These are phyloP conservation scores for Acanthamoeba castellanii DNA, from an alignment of 208 protist genomes.

Conservation along the genomic window DNA sequence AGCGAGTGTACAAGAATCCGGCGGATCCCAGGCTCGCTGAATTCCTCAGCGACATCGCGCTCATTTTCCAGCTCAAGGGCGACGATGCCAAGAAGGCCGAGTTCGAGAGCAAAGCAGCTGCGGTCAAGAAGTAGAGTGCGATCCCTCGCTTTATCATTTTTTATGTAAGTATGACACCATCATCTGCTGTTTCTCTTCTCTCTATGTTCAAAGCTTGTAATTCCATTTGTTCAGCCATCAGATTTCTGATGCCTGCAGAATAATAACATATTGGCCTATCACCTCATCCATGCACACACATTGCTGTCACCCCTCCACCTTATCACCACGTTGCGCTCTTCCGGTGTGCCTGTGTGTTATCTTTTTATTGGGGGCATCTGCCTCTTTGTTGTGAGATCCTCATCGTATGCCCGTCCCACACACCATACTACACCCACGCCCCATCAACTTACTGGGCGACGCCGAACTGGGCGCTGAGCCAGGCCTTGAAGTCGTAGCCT, in stretches of 20 bases:
- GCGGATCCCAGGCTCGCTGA: not conserved
- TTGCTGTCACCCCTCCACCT: too few relatives aligned
- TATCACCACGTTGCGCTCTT: too few relatives aligned
- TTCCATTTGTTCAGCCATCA: not conserved
- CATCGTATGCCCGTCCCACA: not conserved
- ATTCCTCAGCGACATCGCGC: conserved; percentile 1
- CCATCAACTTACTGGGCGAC: not conserved
- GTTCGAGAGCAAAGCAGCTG: not conserved
- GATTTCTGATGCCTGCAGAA: not conserved
- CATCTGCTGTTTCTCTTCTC: not conserved
- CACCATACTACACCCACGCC: not conserved
- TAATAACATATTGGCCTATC: too few relatives aligned
- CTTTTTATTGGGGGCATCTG: too few relatives aligned
- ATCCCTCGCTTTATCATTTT: not conserved
- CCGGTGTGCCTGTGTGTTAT: too few relatives aligned
- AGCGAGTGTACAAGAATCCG: not conserved
- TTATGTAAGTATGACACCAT: not conserved
- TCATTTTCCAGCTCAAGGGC: conserved; percentile 7
- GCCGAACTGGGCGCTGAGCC: conserved; percentile 55
- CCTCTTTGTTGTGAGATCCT: not conserved
- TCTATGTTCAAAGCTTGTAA: not conserved
- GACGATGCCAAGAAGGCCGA: conserved; percentile 18
- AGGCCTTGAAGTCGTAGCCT: conserved; percentile 71
- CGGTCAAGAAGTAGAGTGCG: not conserved
- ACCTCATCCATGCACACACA: too few relatives aligned